Percentiles rank a stretch among this genome's conserved stretches.
Evolutionary conservation across 148 eudicot genomes (phyloP).

Genomic region (Vaccinium corymbosum): DNA sequence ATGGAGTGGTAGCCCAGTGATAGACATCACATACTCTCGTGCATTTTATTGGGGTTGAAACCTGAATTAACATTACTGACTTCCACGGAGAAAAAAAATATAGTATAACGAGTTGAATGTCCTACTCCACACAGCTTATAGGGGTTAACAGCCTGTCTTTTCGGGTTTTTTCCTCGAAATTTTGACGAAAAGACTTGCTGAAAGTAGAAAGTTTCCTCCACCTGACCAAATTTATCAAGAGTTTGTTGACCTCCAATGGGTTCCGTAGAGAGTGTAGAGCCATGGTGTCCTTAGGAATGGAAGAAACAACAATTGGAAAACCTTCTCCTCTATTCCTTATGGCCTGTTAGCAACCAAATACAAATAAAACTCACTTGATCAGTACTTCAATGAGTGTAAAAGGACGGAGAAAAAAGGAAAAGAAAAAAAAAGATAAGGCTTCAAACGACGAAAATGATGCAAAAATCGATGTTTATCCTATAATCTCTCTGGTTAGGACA

Average conservation of each 20-base stretch:
- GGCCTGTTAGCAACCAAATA: conserved; percentile 24
- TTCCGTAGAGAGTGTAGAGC: conserved; percentile 39
- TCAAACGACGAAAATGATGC: not conserved
- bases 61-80: too few species aligned
- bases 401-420: not conserved
- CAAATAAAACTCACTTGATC: not conserved
- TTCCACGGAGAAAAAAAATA: too few species aligned
- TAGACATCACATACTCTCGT: too few species aligned
- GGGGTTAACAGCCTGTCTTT: not conserved
- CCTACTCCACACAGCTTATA: not conserved
- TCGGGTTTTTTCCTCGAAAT: not conserved
- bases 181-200: not conserved
- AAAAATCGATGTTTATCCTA: not conserved
- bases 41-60: too few species aligned
- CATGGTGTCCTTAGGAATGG: conserved; percentile 37
- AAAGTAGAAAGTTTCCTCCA: conserved; percentile 22
- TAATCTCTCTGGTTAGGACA: not conserved
- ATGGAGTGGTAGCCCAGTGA: too few species aligned
- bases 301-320: conserved; percentile 39
- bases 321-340: conserved; percentile 38
- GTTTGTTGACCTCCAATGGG: conserved; percentile 38
- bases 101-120: not conserved
- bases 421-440: not conserved
- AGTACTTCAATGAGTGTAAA: not conserved
- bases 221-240: conserved; percentile 33